These are phyloP conservation scores for Colletotrichum higginsianum DNA, from an alignment of 2,329 filamentous ascomycete species.

Conservation along the genomic window DNA sequence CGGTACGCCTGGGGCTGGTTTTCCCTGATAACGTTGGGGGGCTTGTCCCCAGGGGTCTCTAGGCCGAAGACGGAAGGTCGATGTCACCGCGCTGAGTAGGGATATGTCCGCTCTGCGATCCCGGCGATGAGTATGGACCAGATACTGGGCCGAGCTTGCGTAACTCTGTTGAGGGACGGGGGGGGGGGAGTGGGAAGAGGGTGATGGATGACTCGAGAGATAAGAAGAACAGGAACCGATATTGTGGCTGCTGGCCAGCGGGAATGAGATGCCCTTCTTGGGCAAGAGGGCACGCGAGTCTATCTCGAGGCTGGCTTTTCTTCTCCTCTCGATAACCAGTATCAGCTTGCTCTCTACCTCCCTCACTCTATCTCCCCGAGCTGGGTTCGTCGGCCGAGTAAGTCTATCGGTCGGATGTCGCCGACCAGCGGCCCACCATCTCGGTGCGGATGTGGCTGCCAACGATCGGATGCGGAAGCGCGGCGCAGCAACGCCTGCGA, in stretches of 20 bases:
- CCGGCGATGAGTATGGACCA: constrained; percentile 6
- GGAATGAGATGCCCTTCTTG: constrained; percentile 28
- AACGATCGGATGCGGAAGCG: background rate
- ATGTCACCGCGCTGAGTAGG: constrained; percentile 2
- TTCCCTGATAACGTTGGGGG: constrained; percentile 25
- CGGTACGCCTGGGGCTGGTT: background rate
- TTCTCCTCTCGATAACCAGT: background rate
- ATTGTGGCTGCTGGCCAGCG: background rate
- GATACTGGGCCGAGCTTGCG: constrained; percentile 1
- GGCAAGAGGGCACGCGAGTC: constrained; percentile 34
- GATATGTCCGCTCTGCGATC: constrained; percentile 20
- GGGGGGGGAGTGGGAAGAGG: too few relatives aligned
- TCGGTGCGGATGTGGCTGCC: background rate
- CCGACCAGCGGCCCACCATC: constrained; percentile 4
- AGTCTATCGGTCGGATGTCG: constrained; percentile 17
- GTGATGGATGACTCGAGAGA: background rate
- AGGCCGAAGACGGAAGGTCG: constrained; percentile 37
- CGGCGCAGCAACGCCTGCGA: background rate
- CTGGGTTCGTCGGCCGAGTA: too few relatives aligned
- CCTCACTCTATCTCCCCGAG: background rate
- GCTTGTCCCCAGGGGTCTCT: background rate
- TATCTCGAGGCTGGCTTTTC: background rate
- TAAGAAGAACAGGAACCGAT: constrained; percentile 1
- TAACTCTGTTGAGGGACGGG: background rate
- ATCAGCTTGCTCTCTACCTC: background rate